Evolutionary conservation across 2,329 filamentous ascomycete genomes (phyloP), one percentile per base, ranked within the genome.

Genomic region (Trichoderma atrobrunneum): DNA sequence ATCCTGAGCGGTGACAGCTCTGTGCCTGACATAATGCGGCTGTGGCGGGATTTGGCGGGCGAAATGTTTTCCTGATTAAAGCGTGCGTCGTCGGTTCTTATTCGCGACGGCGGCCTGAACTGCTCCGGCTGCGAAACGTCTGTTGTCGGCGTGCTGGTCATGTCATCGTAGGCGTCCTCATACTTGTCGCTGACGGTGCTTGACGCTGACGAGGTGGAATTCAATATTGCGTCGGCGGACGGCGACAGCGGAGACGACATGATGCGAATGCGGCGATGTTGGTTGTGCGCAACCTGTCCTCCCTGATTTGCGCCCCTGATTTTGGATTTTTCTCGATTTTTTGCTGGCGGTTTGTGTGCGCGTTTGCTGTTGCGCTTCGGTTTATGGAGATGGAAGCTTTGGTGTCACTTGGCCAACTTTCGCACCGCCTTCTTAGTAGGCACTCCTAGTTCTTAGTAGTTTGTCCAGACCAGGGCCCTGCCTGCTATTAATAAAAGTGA

Each of bases 1-100:
- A 90, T 87, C 81, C 87, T 88, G 43, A 90, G 82, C 51, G 88
- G 88, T 65, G 88, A 88, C 36, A 89, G 84, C 75, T 87, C 87
- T 72, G 81, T 85, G 71, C 88, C 87, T 39, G 88, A 88, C 68
- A 89, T 80, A 74, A 90, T 85, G 74, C 88, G 85, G 26, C 87
- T 88, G 73, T 86, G 84, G 62, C 86, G 84, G 74, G 80, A 78
- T 76, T 87, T 87, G 63, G 81, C 81, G 12, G 85, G 83, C 56
- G 84, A 84, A 48, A 81, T 74, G 78, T 88, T 85, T 78, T 87
- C 84, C 76, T 87, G 82, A 73, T 83, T 82, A 39, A 76, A 72
- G 30, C 72, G 72, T 10, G 69, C 69, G 16, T 75, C 79, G 54
- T 83, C 82, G 75, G 78, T 80, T 70, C 80, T 74, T 26, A 78